Evolutionary conservation across 345 rosid genomes (phyloP).

Genomic region (Noccaea bulbosa): DNA sequence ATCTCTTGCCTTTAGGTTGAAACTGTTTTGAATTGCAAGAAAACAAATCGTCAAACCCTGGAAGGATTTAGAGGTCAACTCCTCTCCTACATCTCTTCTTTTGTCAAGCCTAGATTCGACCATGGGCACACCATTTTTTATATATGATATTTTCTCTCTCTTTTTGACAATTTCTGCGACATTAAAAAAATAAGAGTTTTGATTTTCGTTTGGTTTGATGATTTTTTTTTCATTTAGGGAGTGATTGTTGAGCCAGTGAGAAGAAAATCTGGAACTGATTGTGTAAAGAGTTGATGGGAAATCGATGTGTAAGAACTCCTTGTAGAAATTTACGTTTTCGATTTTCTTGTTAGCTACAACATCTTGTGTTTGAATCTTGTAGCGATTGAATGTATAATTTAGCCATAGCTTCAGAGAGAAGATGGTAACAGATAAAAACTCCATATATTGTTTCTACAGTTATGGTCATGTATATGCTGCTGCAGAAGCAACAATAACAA

Average conservation of each 20-base stretch:
- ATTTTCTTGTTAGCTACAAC: too few species aligned
- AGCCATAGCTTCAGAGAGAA: constrained; percentile 10
- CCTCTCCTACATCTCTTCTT: background rate
- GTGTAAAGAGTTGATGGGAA: constrained; percentile 41
- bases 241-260: constrained; percentile 27
- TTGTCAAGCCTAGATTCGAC: background rate
- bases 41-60: constrained; percentile 18
- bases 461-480: constrained; percentile 43
- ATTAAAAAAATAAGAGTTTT: constrained; percentile 21
- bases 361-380: constrained; percentile 4
- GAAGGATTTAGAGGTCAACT: constrained; percentile 26
- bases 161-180: background rate
- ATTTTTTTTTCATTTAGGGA: constrained; percentile 2
- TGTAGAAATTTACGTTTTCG: background rate
- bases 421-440: background rate
- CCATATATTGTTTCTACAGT: constrained; percentile 33
- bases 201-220: constrained; percentile 20
- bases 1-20: constrained; percentile 15
- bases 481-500: constrained; percentile 26
- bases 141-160: background rate
- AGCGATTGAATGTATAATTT: constrained; percentile 3
- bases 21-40: constrained; percentile 12
- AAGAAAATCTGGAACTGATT: constrained; percentile 19
- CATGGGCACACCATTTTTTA: background rate
- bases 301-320: constrained; percentile 27